A percentile compares a stretch with the other conserved stretches of the same genome.
These are phyloP conservation scores for Talaromyces sp. DNA, from an alignment of 2,329 filamentous ascomycete genomes.

Conservation along the genomic window DNA sequence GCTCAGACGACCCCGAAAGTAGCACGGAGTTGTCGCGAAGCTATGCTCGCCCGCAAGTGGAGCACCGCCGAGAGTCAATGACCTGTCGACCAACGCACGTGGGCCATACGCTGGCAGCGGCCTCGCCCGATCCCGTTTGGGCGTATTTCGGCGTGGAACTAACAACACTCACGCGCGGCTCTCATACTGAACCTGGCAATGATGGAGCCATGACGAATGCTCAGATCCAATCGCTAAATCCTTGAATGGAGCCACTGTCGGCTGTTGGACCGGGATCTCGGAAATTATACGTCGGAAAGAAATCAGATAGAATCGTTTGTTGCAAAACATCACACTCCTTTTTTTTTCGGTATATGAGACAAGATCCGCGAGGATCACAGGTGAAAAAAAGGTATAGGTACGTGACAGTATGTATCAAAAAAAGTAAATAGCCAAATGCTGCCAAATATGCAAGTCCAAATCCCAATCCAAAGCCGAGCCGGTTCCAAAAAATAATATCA, in stretches of 20 bases:
- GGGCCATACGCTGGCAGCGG: neutral
- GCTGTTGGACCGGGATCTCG: neutral
- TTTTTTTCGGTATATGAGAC: constrained; percentile 19
- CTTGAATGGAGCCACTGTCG: neutral
- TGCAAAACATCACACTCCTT: constrained; percentile 10
- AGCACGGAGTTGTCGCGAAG: neutral
- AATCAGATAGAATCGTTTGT: neutral
- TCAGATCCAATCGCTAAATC: neutral
- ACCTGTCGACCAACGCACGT: constrained; percentile 23
- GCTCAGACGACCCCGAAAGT: neutral
- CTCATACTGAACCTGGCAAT: neutral
- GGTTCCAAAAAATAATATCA: constrained; percentile 13
- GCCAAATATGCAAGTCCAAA: constrained; percentile 32
- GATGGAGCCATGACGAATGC: neutral
- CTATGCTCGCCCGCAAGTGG: constrained; percentile 7
- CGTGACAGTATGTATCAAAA: constrained; percentile 30
- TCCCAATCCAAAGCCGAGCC: constrained; percentile 21
- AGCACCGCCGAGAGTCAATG: constrained; percentile 1
- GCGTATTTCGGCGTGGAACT: neutral
- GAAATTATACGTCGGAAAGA: neutral
- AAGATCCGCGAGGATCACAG: constrained; percentile 6
- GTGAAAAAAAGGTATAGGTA: constrained; percentile 22
- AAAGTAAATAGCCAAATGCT: constrained; percentile 28
- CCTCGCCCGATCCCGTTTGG: neutral
- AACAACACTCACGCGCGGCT: neutral